Evolutionary conservation across 176 grass and related monocot genomes (phyloP).

Genomic region (Cenchrus americanus): DNA sequence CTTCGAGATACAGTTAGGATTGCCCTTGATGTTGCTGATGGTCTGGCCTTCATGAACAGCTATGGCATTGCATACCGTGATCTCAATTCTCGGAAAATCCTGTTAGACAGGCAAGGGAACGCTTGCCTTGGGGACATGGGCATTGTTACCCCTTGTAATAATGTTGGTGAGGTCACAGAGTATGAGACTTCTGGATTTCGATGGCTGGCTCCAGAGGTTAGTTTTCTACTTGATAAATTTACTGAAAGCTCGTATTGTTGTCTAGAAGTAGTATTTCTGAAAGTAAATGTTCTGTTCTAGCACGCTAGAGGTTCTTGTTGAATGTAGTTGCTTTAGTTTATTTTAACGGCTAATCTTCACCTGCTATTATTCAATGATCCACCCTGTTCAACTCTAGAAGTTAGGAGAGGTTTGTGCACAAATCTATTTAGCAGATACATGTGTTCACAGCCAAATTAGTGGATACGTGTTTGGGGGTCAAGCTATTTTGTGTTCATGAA

Average conservation of each 20-base stretch:
- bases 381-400: background rate
- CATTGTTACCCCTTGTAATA: conserved; percentile 83
- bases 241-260: background rate
- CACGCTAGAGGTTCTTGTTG: conserved; percentile 16
- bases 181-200: conserved; percentile 94
- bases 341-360: background rate
- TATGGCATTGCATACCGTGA: conserved; percentile 84
- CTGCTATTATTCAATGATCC: conserved; percentile 25
- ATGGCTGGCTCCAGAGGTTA: conserved; percentile 98
- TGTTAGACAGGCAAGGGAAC: conserved; percentile 83
- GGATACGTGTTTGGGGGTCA: background rate
- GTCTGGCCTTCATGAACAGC: conserved; percentile 90
- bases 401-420: background rate
- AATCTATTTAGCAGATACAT: conserved; percentile 8
- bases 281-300: conserved; percentile 21
- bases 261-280: conserved; percentile 21
- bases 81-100: conserved; percentile 81
- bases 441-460: background rate
- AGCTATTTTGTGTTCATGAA: background rate
- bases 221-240: conserved; percentile 34
- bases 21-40: conserved; percentile 79
- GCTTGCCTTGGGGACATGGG: conserved; percentile 98
- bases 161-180: conserved; percentile 91
- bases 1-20: conserved; percentile 68
- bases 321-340: conserved; percentile 15